phyloP scores from a whole-genome alignment of 108 stramenopile species.

The Pseudonitzschia delicatissima region DNA sequence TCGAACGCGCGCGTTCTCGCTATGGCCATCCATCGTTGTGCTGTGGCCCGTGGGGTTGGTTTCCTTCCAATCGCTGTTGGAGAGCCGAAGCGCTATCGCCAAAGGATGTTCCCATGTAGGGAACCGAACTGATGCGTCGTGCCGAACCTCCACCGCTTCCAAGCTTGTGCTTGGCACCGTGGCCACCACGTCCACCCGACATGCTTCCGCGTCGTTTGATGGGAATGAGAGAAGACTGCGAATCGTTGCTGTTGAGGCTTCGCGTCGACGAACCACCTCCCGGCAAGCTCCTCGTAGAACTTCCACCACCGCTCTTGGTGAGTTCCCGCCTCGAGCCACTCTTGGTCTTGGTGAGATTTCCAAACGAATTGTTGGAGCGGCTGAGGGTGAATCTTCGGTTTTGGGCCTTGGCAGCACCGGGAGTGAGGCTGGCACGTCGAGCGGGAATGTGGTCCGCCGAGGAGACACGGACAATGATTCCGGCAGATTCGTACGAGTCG shows the following conservation, averaged over 20 bases:
- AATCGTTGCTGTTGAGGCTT: slow-evolving; percentile 15
- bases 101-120: background rate
- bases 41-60: background rate
- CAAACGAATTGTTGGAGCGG: slow-evolving; percentile 2
- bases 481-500: slow-evolving; percentile 20
- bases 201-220: slow-evolving; percentile 8
- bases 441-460: slow-evolving; percentile 26
- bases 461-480: slow-evolving; percentile 19
- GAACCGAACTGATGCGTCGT: slow-evolving; percentile 2
- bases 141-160: background rate
- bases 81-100: background rate
- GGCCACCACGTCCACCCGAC: background rate
- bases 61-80: background rate
- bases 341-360: slow-evolving; percentile 6
- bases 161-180: slow-evolving; percentile 28
- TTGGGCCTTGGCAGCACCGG: slow-evolving; percentile 17
- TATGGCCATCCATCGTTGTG: slow-evolving; percentile 12
- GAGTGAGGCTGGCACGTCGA: background rate
- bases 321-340: slow-evolving; percentile 3
- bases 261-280: background rate
- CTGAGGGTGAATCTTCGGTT: background rate
- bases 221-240: slow-evolving; percentile 2
- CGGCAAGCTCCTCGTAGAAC: slow-evolving; percentile 7
- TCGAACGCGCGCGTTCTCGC: too few relatives aligned
- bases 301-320: background rate